Evolutionary conservation across 192 early-diverging fungal genomes (phyloP).

Genomic region (Spizellomyces punctatus): DNA sequence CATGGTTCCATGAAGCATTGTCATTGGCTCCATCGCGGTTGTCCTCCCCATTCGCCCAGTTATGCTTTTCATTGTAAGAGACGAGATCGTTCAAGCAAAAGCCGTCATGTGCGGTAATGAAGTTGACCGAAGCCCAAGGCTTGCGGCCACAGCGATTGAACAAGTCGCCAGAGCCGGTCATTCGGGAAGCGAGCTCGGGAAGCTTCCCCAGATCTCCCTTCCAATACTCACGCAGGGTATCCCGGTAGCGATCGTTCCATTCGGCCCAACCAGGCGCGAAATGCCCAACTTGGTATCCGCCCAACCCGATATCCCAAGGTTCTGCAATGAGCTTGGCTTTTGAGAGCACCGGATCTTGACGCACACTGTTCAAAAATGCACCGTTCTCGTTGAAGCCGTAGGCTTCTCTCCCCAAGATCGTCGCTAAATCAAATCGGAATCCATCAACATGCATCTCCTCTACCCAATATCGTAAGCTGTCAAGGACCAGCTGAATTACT

Average conservation of each 20-base stretch:
- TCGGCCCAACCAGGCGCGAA: constrained; percentile 34
- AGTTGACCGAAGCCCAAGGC: constrained; percentile 33
- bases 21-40: constrained; percentile 33
- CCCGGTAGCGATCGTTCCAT: constrained; percentile 33
- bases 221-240: constrained; percentile 32
- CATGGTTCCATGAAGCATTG: constrained; percentile 32
- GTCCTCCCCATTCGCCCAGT: constrained; percentile 29
- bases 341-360: constrained; percentile 31
- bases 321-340: constrained; percentile 29
- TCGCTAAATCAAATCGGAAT: constrained; percentile 34
- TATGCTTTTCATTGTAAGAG: constrained; percentile 35
- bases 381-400: constrained; percentile 35
- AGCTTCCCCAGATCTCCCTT: constrained; percentile 28
- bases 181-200: constrained; percentile 26
- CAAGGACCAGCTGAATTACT: constrained; percentile 27
- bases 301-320: constrained; percentile 33
- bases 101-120: constrained; percentile 32
- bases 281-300: constrained; percentile 33
- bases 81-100: constrained; percentile 29
- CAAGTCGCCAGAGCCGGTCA: constrained; percentile 30
- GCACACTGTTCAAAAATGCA: constrained; percentile 30
- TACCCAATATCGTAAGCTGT: constrained; percentile 32
- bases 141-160: constrained; percentile 27
- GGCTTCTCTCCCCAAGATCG: constrained; percentile 24
- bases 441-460: constrained; percentile 36